These are phyloP conservation scores for Talaromyces sp. DNA, from an alignment of 2,329 filamentous ascomycete species.

Conservation along the genomic window DNA sequence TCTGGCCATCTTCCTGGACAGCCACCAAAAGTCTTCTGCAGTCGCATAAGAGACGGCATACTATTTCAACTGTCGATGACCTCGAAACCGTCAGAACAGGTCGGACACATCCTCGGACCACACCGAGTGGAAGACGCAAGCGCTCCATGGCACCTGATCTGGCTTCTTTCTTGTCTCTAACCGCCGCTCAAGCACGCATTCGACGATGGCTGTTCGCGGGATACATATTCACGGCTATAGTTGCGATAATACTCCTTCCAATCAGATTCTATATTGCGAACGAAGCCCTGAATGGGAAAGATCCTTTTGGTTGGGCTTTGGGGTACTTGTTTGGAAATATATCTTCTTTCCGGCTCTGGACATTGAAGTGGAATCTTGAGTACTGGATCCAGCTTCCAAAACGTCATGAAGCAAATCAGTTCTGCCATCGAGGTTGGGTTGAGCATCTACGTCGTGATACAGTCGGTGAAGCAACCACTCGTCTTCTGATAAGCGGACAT, in stretches of 20 bases:
- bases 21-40: conserved; percentile 22
- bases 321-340: conserved; percentile 85
- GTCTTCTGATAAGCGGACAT: conserved; percentile 74
- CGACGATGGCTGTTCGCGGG: conserved; percentile 82
- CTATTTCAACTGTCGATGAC: conserved; percentile 50
- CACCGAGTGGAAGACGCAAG: conserved; percentile 65
- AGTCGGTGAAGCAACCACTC: conserved; percentile 75
- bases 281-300: conserved; percentile 67
- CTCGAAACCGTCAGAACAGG: conserved; percentile 26
- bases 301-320: conserved; percentile 90
- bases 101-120: conserved; percentile 40
- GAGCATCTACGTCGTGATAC: conserved; percentile 63
- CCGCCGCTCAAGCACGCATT: conserved; percentile 69
- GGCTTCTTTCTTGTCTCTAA: conserved; percentile 76
- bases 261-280: conserved; percentile 68
- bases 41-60: conserved; percentile 46
- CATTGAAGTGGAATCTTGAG: conserved; percentile 67
- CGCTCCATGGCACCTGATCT: conserved; percentile 63
- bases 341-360: conserved; percentile 67
- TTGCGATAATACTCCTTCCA: conserved; percentile 65
- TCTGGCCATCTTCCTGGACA: conserved; percentile 24
- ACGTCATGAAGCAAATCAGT: conserved; percentile 31
- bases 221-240: conserved; percentile 70
- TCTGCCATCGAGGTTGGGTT: conserved; percentile 58
- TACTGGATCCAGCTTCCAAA: conserved; percentile 72